Evolutionary conservation across 2,329 filamentous ascomycete genomes (phyloP), one percentile per base, ranked within the genome.

Genomic region (Venturia effusa): DNA sequence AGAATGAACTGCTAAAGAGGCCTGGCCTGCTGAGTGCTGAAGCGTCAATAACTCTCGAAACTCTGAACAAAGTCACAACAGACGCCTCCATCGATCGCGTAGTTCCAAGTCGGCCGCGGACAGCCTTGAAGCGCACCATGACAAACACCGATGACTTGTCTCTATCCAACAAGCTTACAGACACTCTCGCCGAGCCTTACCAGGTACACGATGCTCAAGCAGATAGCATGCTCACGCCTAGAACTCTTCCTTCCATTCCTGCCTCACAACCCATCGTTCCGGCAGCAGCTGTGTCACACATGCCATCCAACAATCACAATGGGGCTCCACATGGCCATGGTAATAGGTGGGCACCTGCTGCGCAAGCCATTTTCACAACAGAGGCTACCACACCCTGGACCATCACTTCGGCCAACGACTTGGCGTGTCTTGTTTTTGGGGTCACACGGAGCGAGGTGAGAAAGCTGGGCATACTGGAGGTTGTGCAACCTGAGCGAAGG

Each of bases 341-440:
- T 65, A 94, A 90, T 70, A 86, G 94, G 74, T 96, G 92, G 86
- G 87, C 89, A 17, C 92, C 92, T 8, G 90, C 91, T 51, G 90
- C 93, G 5, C 94, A 99, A 74, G 94, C 94, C 62, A 97, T 99
- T 64, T 99, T 99, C 73, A 95, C 93, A 8, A 99, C 94, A n/a
- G 90, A 96, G 74, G 83, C 89, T 17, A 86, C 88, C 67, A 84
- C 90, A 10, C 94, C 93, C 3, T 99, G 92, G 89, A 99, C 93
- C 0, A 97, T 99, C 66, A 84, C 97, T 62, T 90, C 94, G 3
- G 94, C 94, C 61, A 99, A 99, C 72, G 94, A 99, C 73, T 81
- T 99, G 60, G 94, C 94, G 22, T 99, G 94, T 75, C 81, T 99
- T 54, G 88, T 97, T n/a, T 99, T 97, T 77, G 94, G 94, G n/a